Conservation (phyloP, 805 yeast genomes). For the Saccharomycopsis olivae region DNA sequence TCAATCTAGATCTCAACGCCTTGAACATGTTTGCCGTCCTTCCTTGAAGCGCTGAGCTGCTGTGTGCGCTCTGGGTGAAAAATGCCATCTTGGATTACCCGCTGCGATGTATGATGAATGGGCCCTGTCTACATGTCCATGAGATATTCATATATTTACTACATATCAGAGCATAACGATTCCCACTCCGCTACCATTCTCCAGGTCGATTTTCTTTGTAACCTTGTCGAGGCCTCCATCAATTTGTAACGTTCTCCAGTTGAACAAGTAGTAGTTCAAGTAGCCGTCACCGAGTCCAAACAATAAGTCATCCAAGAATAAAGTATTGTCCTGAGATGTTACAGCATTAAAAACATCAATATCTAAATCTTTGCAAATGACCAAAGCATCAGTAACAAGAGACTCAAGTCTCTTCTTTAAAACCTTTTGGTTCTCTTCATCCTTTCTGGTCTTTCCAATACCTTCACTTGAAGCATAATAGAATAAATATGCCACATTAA, state of each 20-base stretch:
- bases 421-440: conserved; percentile 29
- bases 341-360: conserved; percentile 93
- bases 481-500: conserved; percentile 81
- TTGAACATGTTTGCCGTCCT: too few relatives aligned
- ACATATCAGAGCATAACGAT: conserved; percentile 61
- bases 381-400: conserved; percentile 64
- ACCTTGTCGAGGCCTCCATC: conserved; percentile 64
- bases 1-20: too few relatives aligned
- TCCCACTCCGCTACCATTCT: conserved; percentile 72
- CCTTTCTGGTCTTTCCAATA: conserved; percentile 30
- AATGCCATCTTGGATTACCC: too few relatives aligned
- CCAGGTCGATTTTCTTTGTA: conserved; percentile 40
- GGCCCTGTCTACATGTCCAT: too few relatives aligned
- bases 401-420: conserved; percentile 49
- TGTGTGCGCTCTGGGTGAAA: too few relatives aligned
- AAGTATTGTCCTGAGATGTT: conserved; percentile 79
- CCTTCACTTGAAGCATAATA: conserved; percentile 78
- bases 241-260: conserved; percentile 74
- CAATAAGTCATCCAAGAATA: conserved; percentile 71
- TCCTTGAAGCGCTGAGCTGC: too few relatives aligned
- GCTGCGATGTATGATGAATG: too few relatives aligned
- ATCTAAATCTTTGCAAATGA: conserved; percentile 52
- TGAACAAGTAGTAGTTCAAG: conserved; percentile 84
- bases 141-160: too few relatives aligned
- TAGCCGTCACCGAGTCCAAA: conserved; percentile 93